phyloP scores from a whole-genome alignment of 495 filamentous ascomycete genomes.

The Trichoderma erinaceum region DNA sequence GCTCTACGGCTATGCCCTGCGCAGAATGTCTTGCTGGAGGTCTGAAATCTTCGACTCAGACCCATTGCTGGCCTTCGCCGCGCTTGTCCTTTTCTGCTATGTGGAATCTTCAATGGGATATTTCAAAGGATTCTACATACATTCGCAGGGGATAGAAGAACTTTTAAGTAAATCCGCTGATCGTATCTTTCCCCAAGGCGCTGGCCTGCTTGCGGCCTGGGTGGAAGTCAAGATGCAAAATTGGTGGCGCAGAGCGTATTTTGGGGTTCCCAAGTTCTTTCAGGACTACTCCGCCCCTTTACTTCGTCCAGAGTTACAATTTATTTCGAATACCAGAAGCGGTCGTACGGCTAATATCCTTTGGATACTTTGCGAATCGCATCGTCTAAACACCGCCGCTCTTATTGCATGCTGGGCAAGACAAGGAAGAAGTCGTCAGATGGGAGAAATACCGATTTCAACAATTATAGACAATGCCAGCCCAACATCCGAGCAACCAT shows the following conservation, averaged over 20 bases:
- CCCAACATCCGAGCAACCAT: background rate
- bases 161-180: background rate
- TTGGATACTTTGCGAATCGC: constrained; percentile 30
- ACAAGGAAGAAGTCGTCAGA: background rate
- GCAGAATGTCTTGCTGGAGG: background rate
- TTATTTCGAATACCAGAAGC: background rate
- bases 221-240: constrained; percentile 24
- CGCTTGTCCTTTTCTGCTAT: constrained; percentile 26
- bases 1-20: background rate
- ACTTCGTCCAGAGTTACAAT: background rate
- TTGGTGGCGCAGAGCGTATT: constrained; percentile 31
- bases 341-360: constrained; percentile 18
- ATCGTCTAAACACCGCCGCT: constrained; percentile 24
- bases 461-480: background rate
- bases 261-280: constrained; percentile 18
- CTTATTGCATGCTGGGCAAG: constrained; percentile 22
- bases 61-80: background rate
- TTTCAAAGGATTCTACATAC: constrained; percentile 26
- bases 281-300: constrained; percentile 18
- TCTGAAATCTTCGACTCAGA: background rate
- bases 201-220: constrained; percentile 25
- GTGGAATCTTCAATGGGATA: constrained; percentile 29
- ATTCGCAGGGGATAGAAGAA: constrained; percentile 23
- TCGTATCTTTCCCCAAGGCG: constrained; percentile 14
- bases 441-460: background rate